A percentile compares a stretch with the other conserved stretches of the same genome.
Conservation (phyloP, 2,329 filamentous ascomycete genomes). For the Capronia americana region DNA sequence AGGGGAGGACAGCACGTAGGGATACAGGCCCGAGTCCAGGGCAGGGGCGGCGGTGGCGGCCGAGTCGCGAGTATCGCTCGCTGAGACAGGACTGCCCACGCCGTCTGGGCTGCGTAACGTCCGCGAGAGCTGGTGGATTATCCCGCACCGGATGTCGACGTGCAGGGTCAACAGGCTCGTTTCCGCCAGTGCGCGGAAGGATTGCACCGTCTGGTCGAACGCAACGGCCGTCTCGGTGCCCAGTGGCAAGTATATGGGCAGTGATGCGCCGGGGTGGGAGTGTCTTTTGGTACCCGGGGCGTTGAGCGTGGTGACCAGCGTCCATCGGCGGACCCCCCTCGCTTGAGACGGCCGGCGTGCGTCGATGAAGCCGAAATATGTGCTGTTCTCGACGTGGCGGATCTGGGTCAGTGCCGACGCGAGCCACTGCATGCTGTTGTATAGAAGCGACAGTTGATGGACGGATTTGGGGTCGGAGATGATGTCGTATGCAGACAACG, state of each 20-base stretch:
- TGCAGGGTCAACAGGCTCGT: conserved; percentile 85
- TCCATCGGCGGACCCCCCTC: conserved; percentile 74
- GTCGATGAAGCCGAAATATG: conserved; percentile 54
- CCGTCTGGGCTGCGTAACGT: conserved; percentile 61
- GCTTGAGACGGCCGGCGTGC: conserved; percentile 54
- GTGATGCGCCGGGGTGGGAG: conserved; percentile 38
- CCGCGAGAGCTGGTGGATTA: conserved; percentile 77
- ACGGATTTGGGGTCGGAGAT: conserved; percentile 89
- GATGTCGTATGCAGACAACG: conserved; percentile 77
- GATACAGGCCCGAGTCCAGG: conserved; percentile 52
- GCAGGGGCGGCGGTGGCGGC: conserved; percentile 47
- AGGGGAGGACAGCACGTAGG: conserved; percentile 51
- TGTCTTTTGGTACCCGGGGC: conserved; percentile 23
- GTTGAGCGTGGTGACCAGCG: conserved; percentile 70
- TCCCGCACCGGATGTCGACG: conserved; percentile 83
- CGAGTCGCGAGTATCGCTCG: conserved; percentile 54
- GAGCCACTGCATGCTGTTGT: conserved; percentile 99
- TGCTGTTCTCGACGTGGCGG: conserved; percentile 80
- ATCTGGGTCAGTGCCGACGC: conserved; percentile 80
- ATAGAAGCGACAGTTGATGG: conserved; percentile 81
- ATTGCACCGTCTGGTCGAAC: conserved; percentile 85
- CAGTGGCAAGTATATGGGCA: conserved; percentile 81
- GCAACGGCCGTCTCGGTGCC: conserved; percentile 83
- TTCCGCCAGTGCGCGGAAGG: conserved; percentile 79
- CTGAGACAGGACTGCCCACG: conserved; percentile 39